Base-by-base conservation (phyloP, 148 eudicot species). In the Heliosperma pusillum region DNA sequence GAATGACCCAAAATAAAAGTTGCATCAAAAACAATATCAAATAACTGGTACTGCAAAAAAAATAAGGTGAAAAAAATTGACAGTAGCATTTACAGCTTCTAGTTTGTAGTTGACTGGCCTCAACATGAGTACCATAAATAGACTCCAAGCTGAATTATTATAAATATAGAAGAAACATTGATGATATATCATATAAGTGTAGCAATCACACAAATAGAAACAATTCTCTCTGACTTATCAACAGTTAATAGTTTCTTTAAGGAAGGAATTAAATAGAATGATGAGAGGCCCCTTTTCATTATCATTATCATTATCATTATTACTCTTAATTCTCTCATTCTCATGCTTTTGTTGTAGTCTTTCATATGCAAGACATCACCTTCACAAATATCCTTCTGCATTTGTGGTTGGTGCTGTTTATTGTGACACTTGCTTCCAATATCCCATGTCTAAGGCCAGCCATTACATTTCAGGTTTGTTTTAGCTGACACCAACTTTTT, bases 361-460 rank as follows among this genome's bases (percentile, higher is more conserved):
- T 44, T 79, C 88, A 13, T 87, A 88, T 15, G 91, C 94, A 1
- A 82, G 86, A 77, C 80, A 65, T 74, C 84, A 80, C 62, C 55
- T 26, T 53, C 55, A 79, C 65, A 79, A 82, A 50, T 78, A 63
- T 67, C 73, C 89, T 63, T 78, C 91, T 75, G 92, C 89, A 16
- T 87, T 87, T 21, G 80, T 90, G 11, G 83, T 86, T n/a, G 99
- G 97, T 33, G 85, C 91, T 29, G 94, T 90, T 66, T 92, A 77
- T 55, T 95, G 98, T 67, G 91, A 95, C 76, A 90, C 98, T 59
- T 95, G 98, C 85, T 88, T 88, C 81, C 87, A 75, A 20, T 70
- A 80, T 42, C 83, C 86, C 70, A 68, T 83, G 79, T 77, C 90
- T 24, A 81, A 79, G 66, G 44, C 78, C 58, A 87, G 80, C 78